Evolutionary conservation across 306 rosid genomes (phyloP).

Genomic region (Adenanthera pavonina): DNA sequence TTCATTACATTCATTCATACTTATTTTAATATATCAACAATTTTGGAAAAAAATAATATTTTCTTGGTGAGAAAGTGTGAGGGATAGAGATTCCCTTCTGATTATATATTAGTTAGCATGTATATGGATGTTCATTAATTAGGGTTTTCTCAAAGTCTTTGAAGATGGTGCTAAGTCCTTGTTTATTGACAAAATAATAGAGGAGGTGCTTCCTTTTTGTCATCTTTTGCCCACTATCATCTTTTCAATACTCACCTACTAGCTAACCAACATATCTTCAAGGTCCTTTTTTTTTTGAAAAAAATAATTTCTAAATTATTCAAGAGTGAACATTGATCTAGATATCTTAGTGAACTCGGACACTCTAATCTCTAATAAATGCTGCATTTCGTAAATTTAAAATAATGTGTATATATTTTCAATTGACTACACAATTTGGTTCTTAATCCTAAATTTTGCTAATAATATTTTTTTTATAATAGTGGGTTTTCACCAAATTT

Average conservation of each 20-base stretch:
- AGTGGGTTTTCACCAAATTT: background rate
- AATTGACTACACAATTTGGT: background rate
- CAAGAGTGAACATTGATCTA: too few relatives aligned
- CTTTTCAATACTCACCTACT: too few relatives aligned
- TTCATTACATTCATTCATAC: constrained; percentile 25
- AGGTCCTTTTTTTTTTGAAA: too few relatives aligned
- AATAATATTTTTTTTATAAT: background rate
- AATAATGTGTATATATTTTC: too few relatives aligned
- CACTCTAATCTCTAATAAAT: too few relatives aligned
- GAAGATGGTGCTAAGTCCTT: constrained; percentile 51
- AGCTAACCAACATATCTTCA: too few relatives aligned
- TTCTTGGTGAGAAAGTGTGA: background rate
- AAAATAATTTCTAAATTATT: too few relatives aligned
- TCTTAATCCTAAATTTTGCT: background rate
- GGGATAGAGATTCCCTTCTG: background rate
- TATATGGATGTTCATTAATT: background rate
- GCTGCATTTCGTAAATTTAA: background rate
- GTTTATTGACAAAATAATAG: constrained; percentile 39
- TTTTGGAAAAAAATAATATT: background rate
- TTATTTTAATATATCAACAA: background rate
- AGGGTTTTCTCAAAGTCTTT: constrained; percentile 31
- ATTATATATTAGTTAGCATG: background rate
- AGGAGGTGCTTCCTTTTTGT: constrained; percentile 43
- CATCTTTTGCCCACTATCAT: constrained; percentile 11
- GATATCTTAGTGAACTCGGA: too few relatives aligned